Evolutionary conservation across 495 filamentous ascomycete genomes (phyloP), one percentile per base, ranked within the genome.

Genomic region (Talaromyces borbonicus): DNA sequence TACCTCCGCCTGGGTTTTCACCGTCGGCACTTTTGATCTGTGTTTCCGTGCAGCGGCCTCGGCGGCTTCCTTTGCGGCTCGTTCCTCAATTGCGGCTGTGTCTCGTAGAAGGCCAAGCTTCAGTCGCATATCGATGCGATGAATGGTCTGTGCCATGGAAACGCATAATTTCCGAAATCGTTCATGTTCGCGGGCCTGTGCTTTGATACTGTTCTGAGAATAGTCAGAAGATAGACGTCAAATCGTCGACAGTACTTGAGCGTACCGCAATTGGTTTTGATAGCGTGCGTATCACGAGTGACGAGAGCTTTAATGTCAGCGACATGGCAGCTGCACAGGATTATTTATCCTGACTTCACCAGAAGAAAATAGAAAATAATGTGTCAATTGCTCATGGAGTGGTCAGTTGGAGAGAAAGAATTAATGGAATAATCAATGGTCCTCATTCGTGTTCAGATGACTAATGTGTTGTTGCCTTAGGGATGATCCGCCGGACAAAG

Each of bases 101-200:
- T 97, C 87, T 49, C 92, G 85, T 8, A 99, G 73, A 1, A 86
- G 68, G 3, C 90, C 87, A 22, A 97, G 75, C 11, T 85, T 81
- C 51, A 95, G 71, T 15, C 87, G 82, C 90, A 99, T 97, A 60
- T 97, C 93, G 52, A 95, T 67, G 50, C 84, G 83, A 61, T 99
- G 92, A 26, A 99, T 82, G 5, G 72, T 61, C 52, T 99, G 92
- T 20, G 92, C 93, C 59, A 93, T 79, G 19, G 63, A 61, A 52
- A 87, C 65, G 58, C 83, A 87, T 30, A 79, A 20, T n/a, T 64
- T 65, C 14, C 93, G 85, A 67, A 97, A 99, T 14, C 80, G 72
- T 37, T 89, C 86, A 68, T 97, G 93, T 57, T 99, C 93, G 53
- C 85, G 85, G 12, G 92, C 93, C 73, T 96, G 90, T 19, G 72